Conservation (phyloP, 495 filamentous ascomycete species). For the Lichenothelia convexa region DNA sequence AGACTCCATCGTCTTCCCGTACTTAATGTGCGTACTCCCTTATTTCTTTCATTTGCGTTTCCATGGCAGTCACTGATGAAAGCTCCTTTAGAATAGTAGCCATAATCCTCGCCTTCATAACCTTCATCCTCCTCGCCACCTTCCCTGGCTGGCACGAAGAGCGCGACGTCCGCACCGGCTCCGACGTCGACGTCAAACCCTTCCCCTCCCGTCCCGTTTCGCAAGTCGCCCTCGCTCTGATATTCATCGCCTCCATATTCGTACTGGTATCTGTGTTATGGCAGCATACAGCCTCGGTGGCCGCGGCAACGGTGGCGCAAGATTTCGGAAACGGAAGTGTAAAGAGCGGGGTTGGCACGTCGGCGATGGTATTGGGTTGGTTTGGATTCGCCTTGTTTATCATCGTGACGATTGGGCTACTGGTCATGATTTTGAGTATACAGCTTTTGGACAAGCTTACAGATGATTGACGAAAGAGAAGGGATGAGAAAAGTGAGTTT, state of each 20-base stretch:
- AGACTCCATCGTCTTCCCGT: slow-evolving; percentile 66
- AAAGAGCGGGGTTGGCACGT: slow-evolving; percentile 69
- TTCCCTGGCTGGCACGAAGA: slow-evolving; percentile 73
- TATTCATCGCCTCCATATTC: slow-evolving; percentile 64
- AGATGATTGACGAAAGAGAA: slow-evolving; percentile 12
- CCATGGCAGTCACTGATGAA: slow-evolving; percentile 3
- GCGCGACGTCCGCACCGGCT: slow-evolving; percentile 38
- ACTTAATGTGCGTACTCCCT: slow-evolving; percentile 38
- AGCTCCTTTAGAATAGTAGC: slow-evolving; percentile 45
- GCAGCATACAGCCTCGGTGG: slow-evolving; percentile 86
- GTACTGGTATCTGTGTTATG: slow-evolving; percentile 55
- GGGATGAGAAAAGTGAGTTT: no score
- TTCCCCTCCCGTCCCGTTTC: slow-evolving; percentile 58
- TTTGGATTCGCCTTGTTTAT: slow-evolving; percentile 86
- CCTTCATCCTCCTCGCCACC: slow-evolving; percentile 55
- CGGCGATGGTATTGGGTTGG: slow-evolving; percentile 93
- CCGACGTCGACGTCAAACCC: slow-evolving; percentile 56
- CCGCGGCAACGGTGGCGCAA: slow-evolving; percentile 79
- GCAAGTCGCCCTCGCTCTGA: slow-evolving; percentile 57
- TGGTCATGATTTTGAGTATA: slow-evolving; percentile 92
- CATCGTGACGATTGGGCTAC: slow-evolving; percentile 78
- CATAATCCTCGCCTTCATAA: slow-evolving; percentile 63
- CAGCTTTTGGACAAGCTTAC: slow-evolving; percentile 37
- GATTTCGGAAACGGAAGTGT: slow-evolving; percentile 92
- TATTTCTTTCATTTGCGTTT: background rate